These are phyloP conservation scores for Torulaspora pretoriensis DNA, from an alignment of 1,139 yeast genomes.

Conservation along the genomic window DNA sequence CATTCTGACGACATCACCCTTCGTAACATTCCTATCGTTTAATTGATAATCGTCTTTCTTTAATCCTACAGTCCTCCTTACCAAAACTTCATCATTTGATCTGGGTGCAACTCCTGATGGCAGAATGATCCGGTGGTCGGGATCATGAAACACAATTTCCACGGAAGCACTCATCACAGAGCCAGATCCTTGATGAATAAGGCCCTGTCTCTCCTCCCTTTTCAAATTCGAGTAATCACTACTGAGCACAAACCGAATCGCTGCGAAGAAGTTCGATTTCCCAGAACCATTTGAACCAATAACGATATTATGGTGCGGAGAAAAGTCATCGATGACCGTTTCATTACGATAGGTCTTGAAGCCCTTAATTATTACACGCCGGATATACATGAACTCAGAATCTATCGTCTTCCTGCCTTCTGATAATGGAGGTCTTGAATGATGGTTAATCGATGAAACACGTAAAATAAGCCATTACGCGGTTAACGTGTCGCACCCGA, in stretches of 20 bases:
- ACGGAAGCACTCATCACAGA: constrained; percentile 92
- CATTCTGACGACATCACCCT: constrained; percentile 75
- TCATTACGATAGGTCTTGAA: constrained; percentile 90
- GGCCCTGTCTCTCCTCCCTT: constrained; percentile 83
- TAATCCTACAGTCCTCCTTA: constrained; percentile 85
- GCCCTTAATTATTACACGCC: constrained; percentile 74
- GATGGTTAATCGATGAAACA: background rate
- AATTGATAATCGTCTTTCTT: constrained; percentile 85
- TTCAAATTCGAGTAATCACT: constrained; percentile 86
- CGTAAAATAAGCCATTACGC: background rate
- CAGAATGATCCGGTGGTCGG: constrained; percentile 70
- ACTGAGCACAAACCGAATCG: constrained; percentile 85
- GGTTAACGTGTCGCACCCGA: constrained; percentile 6
- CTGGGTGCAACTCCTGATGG: constrained; percentile 35
- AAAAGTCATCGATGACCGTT: constrained; percentile 68
- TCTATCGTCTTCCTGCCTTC: background rate
- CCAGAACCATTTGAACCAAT: constrained; percentile 97
- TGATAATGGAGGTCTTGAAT: background rate
- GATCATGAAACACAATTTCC: constrained; percentile 80
- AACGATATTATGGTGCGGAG: constrained; percentile 83
- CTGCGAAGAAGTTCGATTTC: constrained; percentile 92
- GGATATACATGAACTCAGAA: constrained; percentile 36
- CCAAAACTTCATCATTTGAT: constrained; percentile 60
- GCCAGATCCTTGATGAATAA: constrained; percentile 83
- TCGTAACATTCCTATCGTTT: constrained; percentile 72